Conservation (phyloP, 768 basidiomycete genomes). For the Mycena latifolia region DNA sequence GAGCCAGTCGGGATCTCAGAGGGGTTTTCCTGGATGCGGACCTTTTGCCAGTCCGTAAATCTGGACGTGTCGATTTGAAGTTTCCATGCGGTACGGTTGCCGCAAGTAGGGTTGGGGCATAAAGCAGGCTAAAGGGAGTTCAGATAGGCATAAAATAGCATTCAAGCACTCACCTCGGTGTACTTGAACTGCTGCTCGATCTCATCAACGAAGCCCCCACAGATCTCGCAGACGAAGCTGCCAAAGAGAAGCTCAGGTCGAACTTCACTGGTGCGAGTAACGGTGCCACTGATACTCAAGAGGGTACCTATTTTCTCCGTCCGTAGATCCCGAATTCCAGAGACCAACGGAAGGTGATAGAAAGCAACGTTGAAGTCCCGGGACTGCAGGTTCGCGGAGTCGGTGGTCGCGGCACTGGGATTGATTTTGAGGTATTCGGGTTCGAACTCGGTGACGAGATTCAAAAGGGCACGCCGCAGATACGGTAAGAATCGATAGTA, state of each 20-base stretch:
- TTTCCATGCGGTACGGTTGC: conserved; percentile 91
- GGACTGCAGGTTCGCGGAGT: conserved; percentile 89
- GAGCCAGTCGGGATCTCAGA: conserved; percentile 99
- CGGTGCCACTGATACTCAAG: conserved; percentile 96
- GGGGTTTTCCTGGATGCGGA: conserved; percentile 98
- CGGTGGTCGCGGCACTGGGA: conserved; percentile 86
- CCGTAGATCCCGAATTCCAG: conserved; percentile 92
- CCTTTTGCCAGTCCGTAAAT: conserved; percentile 99
- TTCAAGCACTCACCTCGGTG: conserved; percentile 77
- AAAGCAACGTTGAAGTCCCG: conserved; percentile 97
- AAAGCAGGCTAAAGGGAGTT: conserved; percentile 76
- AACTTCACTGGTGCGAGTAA: conserved; percentile 97
- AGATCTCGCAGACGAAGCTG: conserved; percentile 93
- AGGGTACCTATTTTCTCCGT: conserved; percentile 96
- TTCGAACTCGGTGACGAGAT: conserved; percentile 89
- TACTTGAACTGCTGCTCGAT: conserved; percentile 99
- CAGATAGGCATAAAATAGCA: not conserved
- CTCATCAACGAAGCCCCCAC: conserved; percentile 87
- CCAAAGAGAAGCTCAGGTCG: conserved; percentile 94
- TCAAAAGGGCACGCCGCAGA: conserved; percentile 90
- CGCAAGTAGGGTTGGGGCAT: conserved; percentile 95
- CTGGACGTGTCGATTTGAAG: conserved; percentile 96
- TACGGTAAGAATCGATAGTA: conserved; percentile 98
- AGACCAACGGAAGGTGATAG: conserved; percentile 93
- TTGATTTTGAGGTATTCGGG: conserved; percentile 97